Percentiles rank a stretch among this genome's conserved stretches.
Conservation (phyloP, 257 asterid genomes). For the Lycium ferocissimum region DNA sequence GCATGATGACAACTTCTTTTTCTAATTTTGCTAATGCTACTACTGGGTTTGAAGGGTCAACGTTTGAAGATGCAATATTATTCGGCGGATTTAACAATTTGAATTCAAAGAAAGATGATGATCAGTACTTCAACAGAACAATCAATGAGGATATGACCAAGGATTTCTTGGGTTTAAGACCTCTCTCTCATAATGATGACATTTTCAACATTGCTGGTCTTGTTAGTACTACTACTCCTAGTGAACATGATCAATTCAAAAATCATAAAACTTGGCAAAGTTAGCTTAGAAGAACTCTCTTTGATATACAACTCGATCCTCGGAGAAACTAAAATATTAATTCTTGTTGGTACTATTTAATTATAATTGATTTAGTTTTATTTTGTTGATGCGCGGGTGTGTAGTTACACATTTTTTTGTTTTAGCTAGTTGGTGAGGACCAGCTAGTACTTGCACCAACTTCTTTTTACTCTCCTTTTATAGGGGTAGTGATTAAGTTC, state of each 20-base stretch:
- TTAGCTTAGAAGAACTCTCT: background rate
- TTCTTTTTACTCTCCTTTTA: too few relatives aligned
- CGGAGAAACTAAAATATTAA: too few relatives aligned
- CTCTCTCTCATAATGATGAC: slow-evolving; percentile 69
- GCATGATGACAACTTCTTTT: slow-evolving; percentile 49
- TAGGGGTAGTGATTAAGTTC: too few relatives aligned
- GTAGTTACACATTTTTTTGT: too few relatives aligned
- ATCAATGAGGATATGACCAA: slow-evolving; percentile 50
- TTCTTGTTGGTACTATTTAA: too few relatives aligned
- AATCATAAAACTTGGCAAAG: slow-evolving; percentile 64
- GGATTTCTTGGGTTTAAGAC: slow-evolving; percentile 85
- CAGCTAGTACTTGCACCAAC: too few relatives aligned
- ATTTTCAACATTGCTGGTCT: slow-evolving; percentile 62
- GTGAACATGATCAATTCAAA: slow-evolving; percentile 40
- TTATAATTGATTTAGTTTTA: too few relatives aligned
- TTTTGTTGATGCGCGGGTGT: too few relatives aligned
- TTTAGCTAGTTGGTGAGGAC: too few relatives aligned
- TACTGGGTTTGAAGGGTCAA: slow-evolving; percentile 50
- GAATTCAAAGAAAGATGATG: slow-evolving; percentile 39
- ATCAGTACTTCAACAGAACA: slow-evolving; percentile 32
- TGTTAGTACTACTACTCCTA: slow-evolving; percentile 31
- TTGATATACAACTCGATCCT: too few relatives aligned
- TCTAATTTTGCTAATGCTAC: slow-evolving; percentile 30
- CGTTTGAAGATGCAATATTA: slow-evolving; percentile 47
- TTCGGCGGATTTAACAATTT: slow-evolving; percentile 53